A percentile compares a stretch with the other conserved stretches of the same genome.
These are phyloP conservation scores for Quercus dentata DNA, from an alignment of 306 rosid species.

Conservation along the genomic window DNA sequence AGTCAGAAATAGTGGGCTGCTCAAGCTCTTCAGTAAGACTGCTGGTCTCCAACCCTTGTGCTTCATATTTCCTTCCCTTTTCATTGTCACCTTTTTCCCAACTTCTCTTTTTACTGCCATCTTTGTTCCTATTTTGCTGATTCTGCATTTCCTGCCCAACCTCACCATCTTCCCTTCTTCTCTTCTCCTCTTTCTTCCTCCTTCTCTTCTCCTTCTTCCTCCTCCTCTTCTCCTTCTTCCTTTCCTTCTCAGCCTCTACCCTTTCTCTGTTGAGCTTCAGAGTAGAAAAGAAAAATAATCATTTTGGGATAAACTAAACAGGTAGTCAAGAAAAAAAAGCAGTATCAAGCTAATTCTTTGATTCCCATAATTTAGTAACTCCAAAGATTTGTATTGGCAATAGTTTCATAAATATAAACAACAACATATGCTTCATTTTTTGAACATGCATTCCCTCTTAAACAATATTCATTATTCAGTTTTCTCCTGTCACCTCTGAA, in stretches of 20 bases:
- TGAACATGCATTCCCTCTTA: too few relatives aligned
- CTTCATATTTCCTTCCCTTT: background rate
- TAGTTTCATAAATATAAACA: background rate
- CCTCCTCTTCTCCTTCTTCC: background rate
- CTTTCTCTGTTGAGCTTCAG: constrained; percentile 16
- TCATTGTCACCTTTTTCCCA: background rate
- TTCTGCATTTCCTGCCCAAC: background rate
- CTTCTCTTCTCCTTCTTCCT: background rate
- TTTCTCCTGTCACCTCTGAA: too few relatives aligned
- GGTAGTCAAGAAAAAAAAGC: background rate
- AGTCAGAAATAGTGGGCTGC: background rate
- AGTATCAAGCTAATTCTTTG: too few relatives aligned
- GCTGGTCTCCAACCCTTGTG: background rate
- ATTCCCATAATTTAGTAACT: background rate
- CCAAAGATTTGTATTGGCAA: background rate
- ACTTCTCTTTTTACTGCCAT: background rate
- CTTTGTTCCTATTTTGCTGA: background rate
- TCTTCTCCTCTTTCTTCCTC: background rate
- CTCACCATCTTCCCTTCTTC: background rate
- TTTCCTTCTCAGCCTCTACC: background rate
- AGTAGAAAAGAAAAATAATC: background rate
- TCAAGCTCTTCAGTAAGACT: background rate
- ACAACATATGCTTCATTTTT: too few relatives aligned
- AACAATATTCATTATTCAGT: too few relatives aligned
- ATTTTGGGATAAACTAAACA: background rate